phyloP scores from a whole-genome alignment of 2,329 filamentous ascomycete genomes.

The Claviceps digitariae region DNA sequence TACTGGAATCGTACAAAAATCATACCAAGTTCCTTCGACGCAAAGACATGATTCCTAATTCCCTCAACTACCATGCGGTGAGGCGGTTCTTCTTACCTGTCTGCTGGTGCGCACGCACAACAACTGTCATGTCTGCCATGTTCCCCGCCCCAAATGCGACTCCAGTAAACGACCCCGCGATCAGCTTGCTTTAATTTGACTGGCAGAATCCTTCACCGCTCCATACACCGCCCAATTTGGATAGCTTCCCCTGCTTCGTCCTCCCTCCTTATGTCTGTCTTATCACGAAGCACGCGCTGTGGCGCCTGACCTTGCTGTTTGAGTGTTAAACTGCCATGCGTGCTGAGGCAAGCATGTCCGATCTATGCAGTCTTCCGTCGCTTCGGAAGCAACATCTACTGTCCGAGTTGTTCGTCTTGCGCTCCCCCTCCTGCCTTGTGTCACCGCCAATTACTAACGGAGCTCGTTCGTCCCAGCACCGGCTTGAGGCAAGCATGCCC shows the following conservation, averaged over 20 bases:
- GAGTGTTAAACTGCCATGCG: background rate
- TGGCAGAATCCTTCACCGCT: constrained; percentile 13
- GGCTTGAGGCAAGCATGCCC: constrained; percentile 73
- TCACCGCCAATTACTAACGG: background rate
- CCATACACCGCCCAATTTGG: constrained; percentile 2
- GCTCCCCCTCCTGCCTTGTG: background rate
- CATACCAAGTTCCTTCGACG: background rate
- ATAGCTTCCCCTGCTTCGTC: background rate
- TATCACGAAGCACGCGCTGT: background rate
- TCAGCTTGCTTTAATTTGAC: background rate
- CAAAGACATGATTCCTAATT: background rate
- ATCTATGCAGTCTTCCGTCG: constrained; percentile 35
- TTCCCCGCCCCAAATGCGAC: background rate
- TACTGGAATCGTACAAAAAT: background rate
- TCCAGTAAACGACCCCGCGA: constrained; percentile 4
- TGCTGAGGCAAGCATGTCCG: background rate
- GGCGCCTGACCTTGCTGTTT: background rate
- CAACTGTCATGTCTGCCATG: no score
- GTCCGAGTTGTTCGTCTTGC: constrained; percentile 59
- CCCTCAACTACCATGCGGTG: background rate
- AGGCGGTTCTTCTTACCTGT: no score
- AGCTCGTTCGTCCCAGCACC: constrained; percentile 35
- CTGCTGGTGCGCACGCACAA: no score
- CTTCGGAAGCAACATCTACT: constrained; percentile 64
- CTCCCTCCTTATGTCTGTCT: no score